phyloP scores from a whole-genome alignment of 169 alveolate species.

The Pseudocohnilembus persalinus region DNA sequence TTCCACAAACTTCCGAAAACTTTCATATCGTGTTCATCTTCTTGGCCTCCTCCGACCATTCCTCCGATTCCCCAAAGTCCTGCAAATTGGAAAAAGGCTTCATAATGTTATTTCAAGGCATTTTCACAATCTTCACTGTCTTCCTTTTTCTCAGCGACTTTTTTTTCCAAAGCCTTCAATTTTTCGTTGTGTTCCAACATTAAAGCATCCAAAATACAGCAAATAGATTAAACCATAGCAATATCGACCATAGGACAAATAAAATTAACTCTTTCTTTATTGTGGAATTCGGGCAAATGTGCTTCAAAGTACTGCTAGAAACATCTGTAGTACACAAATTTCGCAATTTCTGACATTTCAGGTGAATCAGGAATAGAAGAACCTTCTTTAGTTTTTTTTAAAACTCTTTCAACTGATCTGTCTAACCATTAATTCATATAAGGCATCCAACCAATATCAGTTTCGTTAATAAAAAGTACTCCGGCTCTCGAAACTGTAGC shows the following conservation, averaged over 20 bases:
- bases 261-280: conserved; percentile 76
- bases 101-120: conserved; percentile 89
- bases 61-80: conserved; percentile 96
- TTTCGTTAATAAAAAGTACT: conserved; percentile 94
- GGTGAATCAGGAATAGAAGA: conserved; percentile 35
- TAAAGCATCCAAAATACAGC: conserved; percentile 85
- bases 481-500: conserved; percentile 99
- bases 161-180: conserved; percentile 74
- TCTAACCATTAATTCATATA: conserved; percentile 93
- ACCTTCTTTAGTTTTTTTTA: conserved; percentile 46
- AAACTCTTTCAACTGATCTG: conserved; percentile 53
- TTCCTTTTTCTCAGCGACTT: conserved; percentile 53
- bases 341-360: conserved; percentile 86
- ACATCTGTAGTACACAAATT: conserved; percentile 86
- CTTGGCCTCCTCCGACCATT: conserved; percentile 74
- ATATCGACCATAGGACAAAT: conserved; percentile 89
- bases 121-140: conserved; percentile 60
- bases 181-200: conserved; percentile 76
- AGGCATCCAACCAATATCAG: conserved; percentile 95
- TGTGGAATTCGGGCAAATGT: conserved; percentile 55
- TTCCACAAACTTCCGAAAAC: conserved; percentile 79
- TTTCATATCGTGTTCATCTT: conserved; percentile 81
- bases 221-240: conserved; percentile 85
- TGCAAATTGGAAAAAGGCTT: conserved; percentile 92
- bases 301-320: conserved; percentile 85